Base-by-base conservation (phyloP, 495 filamentous ascomycete genomes). In the Aspergillus heteromorphus region DNA sequence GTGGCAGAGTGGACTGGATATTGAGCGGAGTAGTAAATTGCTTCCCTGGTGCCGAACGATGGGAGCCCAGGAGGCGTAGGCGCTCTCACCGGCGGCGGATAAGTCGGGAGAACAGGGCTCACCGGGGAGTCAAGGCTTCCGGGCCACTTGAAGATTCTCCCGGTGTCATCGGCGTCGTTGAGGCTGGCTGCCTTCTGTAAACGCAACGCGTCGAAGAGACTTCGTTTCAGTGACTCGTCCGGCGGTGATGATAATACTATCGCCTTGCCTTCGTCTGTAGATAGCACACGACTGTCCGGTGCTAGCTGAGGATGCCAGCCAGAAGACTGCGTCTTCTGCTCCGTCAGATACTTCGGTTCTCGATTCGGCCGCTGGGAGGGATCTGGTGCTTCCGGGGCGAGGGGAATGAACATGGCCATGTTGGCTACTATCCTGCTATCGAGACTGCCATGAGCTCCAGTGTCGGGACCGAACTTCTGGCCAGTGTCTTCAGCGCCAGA, bases 31-130 rank as follows among this genome's bases (percentile, higher is more conserved):
- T 62, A 71, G 16, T 57, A 55, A 7, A 75, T 51, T 6, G 77
- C 77, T 60, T 77, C 74, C 17, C 62, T 65, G 10, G 71, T 69
- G 23, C 72, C 70, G 52, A 79, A 79, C 1, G 73, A 73, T 1
- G 77, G 77, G 31, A 79, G 56, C 1, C 76, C 73, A 1, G 75
- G 74, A 23, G 77, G 77, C 8, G 77, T 79, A 5, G 74, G 72
- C 9, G 60, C 51, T 52, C 77, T 62, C 25, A 58, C 56, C 6
- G 75, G 75, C 21, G 75, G 73, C 40, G 73, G 73, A 48, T 66
- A 71, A 29, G 30, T 54, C 8, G 77, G 77, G 21, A 62, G 57
- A 23, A 61, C 47, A n/a, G 68, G 63, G 10, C 53, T 57, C 7
- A 69, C 64, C n/a, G 66, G 62, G 4, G 67, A 65, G 2, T 54